phyloP scores from a whole-genome alignment of 257 asterid genomes.

The Solanum tarijense region DNA sequence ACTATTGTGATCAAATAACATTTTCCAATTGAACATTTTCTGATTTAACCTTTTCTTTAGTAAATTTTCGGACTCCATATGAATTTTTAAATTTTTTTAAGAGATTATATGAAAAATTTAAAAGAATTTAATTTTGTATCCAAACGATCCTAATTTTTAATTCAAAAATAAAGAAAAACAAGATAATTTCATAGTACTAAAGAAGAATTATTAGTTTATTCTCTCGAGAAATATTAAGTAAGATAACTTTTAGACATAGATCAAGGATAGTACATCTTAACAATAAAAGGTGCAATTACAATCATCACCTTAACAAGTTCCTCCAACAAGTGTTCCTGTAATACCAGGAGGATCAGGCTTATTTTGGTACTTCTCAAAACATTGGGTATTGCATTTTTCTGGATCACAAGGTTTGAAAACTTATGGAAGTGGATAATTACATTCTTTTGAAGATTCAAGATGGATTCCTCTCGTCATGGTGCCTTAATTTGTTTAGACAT shows the following conservation, averaged over 20 bases:
- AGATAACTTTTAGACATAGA: neutral
- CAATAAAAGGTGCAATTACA: neutral
- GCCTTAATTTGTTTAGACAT: neutral
- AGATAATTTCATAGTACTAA: neutral
- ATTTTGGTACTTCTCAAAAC: neutral
- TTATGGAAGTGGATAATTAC: neutral
- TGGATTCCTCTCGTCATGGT: neutral
- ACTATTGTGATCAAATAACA: too few relatives aligned
- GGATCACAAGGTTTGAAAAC: neutral
- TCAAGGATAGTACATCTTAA: neutral
- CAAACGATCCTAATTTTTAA: neutral
- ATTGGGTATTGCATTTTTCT: neutral
- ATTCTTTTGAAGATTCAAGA: neutral
- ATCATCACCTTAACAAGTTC: neutral
- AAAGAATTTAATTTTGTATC: neutral
- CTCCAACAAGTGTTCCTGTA: neutral
- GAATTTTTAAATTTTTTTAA: neutral
- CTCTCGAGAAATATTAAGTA: neutral
- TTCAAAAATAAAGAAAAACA: neutral
- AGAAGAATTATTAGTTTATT: neutral
- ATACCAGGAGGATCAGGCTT: neutral
- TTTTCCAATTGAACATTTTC: too few relatives aligned
- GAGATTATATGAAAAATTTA: too few relatives aligned
- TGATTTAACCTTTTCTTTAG: too few relatives aligned
- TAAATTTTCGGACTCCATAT: neutral